Conservation (phyloP, 306 rosid genomes). For the Erythrophleum fordii region DNA sequence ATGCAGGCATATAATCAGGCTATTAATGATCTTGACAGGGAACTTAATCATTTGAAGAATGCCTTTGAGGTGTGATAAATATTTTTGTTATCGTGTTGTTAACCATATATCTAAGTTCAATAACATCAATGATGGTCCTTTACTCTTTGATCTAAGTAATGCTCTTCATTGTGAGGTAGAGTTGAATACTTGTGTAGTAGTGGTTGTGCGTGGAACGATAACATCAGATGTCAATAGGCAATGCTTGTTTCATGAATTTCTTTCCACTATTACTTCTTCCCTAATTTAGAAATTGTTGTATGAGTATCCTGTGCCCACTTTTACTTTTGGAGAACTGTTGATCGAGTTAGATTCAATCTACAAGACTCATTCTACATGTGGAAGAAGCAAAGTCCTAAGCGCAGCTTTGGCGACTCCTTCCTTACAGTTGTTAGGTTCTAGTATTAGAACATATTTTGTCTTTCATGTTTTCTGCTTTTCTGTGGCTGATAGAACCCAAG, state of each 20-base stretch:
- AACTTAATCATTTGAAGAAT: conserved; percentile 76
- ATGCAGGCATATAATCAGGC: conserved; percentile 98
- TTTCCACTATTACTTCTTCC: background rate
- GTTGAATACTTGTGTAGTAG: background rate
- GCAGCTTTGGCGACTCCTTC: background rate
- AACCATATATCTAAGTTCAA: background rate
- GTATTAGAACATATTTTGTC: background rate
- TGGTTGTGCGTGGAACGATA: background rate
- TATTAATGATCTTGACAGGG: conserved; percentile 86
- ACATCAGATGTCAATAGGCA: background rate
- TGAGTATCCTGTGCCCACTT: background rate
- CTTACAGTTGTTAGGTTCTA: background rate
- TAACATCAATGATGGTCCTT: background rate
- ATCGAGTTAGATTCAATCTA: background rate
- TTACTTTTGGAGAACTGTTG: background rate
- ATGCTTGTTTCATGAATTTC: background rate
- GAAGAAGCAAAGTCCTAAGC: background rate
- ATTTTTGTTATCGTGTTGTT: background rate
- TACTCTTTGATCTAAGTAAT: conserved; percentile 1
- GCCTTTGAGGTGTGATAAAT: conserved; percentile 67
- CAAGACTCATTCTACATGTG: background rate
- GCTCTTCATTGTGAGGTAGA: background rate
- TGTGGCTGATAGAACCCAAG: too few species aligned
- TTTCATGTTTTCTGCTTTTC: conserved; percentile 1
- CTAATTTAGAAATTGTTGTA: background rate